Conservation (phyloP, 768 basidiomycete species). For the Tricholoma sp. region DNA sequence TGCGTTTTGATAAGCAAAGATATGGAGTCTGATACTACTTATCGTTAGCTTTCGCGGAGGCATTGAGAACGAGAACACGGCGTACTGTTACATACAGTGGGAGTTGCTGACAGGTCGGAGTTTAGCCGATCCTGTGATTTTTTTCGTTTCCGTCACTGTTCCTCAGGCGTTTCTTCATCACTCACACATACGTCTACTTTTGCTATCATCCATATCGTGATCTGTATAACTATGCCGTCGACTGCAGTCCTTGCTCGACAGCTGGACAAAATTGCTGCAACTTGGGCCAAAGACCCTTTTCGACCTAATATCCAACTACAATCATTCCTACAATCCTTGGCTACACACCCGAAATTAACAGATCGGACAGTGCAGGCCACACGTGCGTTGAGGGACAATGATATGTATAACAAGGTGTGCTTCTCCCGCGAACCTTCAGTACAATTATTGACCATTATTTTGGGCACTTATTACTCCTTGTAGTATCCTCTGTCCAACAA, state of each 20-base stretch:
- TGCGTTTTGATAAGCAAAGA: too few relatives aligned
- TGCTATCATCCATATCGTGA: background rate
- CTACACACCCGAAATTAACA: slow-evolving; percentile 66
- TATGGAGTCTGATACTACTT: too few relatives aligned
- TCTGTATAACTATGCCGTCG: slow-evolving; percentile 13
- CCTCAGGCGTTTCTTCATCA: background rate
- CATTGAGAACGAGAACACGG: background rate
- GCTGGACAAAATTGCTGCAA: slow-evolving; percentile 49
- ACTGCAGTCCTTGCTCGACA: slow-evolving; percentile 39
- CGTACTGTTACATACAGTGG: too few relatives aligned
- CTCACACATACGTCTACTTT: background rate
- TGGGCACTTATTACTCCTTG: slow-evolving; percentile 13
- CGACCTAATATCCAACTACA: slow-evolving; percentile 73
- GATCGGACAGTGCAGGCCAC: slow-evolving; percentile 55
- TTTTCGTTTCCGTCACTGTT: background rate
- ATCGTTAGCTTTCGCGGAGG: background rate
- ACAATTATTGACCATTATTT: slow-evolving; percentile 2
- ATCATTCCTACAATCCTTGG: slow-evolving; percentile 57
- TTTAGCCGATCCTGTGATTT: background rate
- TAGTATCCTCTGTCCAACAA: slow-evolving; percentile 67
- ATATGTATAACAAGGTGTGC: slow-evolving; percentile 53
- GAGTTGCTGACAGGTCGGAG: background rate
- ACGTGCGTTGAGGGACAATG: slow-evolving; percentile 48
- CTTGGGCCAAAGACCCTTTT: slow-evolving; percentile 72
- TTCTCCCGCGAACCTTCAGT: slow-evolving; percentile 27